Percentiles rank a stretch among this genome's conserved stretches.
Evolutionary conservation across 1,284 basidiomycete genomes (phyloP).

Genomic region (Apiotrichum gracile): DNA sequence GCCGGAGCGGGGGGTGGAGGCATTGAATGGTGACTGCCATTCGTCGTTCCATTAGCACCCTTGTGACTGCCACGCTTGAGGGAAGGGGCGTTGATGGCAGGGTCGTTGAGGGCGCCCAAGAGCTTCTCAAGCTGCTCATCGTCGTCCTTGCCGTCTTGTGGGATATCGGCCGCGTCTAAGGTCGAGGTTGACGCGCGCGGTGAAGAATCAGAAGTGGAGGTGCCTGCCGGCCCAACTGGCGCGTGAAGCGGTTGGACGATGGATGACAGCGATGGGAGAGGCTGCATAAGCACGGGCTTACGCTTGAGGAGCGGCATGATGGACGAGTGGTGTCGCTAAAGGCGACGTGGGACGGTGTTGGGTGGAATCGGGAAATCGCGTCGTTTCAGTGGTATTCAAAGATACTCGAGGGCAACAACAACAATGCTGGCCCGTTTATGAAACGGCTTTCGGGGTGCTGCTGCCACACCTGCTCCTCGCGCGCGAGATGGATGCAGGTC

Average conservation of each 20-base stretch:
- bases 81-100: constrained; percentile 1
- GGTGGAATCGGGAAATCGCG: neutral
- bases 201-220: constrained; percentile 1
- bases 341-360: neutral
- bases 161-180: constrained; percentile 13
- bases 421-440: neutral
- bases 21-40: constrained; percentile 7
- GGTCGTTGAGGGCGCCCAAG: constrained; percentile 20
- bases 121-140: constrained; percentile 39
- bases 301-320: constrained; percentile 81
- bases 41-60: constrained; percentile 6
- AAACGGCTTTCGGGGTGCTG: neutral
- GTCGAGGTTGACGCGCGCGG: neutral
- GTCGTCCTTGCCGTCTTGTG: constrained; percentile 36
- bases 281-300: constrained; percentile 78
- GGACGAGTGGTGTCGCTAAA: neutral
- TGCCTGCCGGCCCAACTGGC: neutral
- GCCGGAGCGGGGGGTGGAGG: neutral
- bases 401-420: neutral
- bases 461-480: neutral
- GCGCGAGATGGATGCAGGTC: neutral
- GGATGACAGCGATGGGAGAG: constrained; percentile 35
- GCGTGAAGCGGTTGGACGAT: constrained; percentile 14
- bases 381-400: too few relatives aligned
- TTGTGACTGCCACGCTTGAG: constrained; percentile 1